Percentiles rank a stretch among this genome's conserved stretches.
Conservation (phyloP, 345 rosid genomes). For the Syzygium oleosum region DNA sequence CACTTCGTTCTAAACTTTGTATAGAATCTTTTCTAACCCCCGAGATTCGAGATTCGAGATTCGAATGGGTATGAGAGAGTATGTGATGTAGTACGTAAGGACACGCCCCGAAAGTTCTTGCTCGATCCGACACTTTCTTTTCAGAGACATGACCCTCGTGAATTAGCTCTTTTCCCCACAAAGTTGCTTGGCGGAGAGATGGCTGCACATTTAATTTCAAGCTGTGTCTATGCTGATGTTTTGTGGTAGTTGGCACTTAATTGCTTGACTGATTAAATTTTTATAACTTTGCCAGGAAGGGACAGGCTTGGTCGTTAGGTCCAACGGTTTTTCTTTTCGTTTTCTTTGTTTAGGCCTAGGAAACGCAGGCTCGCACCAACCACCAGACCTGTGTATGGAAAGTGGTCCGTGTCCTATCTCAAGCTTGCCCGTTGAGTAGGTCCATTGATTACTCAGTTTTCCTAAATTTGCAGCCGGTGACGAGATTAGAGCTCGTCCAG, state of each 20-base stretch:
- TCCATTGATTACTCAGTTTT: not conserved
- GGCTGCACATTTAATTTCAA: not conserved
- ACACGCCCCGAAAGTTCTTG: not conserved
- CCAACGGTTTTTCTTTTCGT: not conserved
- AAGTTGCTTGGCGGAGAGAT: not conserved
- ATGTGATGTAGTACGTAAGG: not conserved
- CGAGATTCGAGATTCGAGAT: not conserved
- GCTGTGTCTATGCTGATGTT: not conserved
- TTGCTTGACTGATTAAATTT: not conserved
- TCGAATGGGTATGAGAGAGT: not conserved
- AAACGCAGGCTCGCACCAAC: not conserved
- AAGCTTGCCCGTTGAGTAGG: not conserved
- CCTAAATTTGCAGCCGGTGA: not conserved
- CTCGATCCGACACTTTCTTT: not conserved
- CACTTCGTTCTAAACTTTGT: not conserved
- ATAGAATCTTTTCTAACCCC: not conserved
- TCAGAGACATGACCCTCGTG: not conserved
- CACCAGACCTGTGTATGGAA: not conserved
- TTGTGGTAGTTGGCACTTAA: not conserved
- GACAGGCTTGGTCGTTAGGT: not conserved
- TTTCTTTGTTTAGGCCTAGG: not conserved
- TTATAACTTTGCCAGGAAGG: not conserved
- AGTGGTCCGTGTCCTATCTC: not conserved
- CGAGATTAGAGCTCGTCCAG: not conserved
- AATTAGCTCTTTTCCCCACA: not conserved